Conservation (phyloP, 2,329 filamentous ascomycete genomes). For the Stachybotrys chlorohalonatus region DNA sequence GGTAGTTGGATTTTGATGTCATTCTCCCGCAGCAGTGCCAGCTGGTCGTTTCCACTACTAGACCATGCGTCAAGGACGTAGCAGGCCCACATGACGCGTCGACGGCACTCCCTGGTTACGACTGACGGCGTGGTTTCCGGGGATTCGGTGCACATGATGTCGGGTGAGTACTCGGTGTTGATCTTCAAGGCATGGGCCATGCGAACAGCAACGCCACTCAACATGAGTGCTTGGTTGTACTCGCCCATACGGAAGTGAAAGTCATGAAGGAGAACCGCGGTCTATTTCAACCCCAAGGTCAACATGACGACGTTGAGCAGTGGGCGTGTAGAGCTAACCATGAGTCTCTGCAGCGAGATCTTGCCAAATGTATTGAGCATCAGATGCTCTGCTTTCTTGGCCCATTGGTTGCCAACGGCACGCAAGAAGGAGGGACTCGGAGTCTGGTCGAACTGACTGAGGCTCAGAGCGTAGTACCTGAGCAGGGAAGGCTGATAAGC, state of each 20-base stretch:
- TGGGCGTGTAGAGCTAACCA: constrained; percentile 15
- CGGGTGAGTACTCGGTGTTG: constrained; percentile 25
- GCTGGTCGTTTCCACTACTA: constrained; percentile 27
- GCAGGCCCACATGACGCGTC: constrained; percentile 32
- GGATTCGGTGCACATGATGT: constrained; percentile 26
- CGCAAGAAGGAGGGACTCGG: constrained; percentile 19
- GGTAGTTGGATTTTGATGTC: constrained; percentile 32
- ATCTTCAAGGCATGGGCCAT: constrained; percentile 32
- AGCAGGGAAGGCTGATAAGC: not conserved
- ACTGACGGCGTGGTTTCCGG: constrained; percentile 21
- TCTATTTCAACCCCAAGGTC: constrained; percentile 13
- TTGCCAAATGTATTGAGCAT: constrained; percentile 28
- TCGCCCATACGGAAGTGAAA: constrained; percentile 29
- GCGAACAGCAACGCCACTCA: constrained; percentile 29
- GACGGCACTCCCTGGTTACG: constrained; percentile 26
- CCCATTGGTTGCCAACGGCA: constrained; percentile 27
- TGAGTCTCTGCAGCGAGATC: constrained; percentile 27
- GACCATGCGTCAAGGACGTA: constrained; percentile 32
- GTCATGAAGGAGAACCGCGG: constrained; percentile 28
- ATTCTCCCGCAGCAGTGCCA: constrained; percentile 27
- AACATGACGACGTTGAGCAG: not conserved
- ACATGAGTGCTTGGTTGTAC: constrained; percentile 29
- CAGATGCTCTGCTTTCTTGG: constrained; percentile 24
- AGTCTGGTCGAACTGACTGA: constrained; percentile 19
- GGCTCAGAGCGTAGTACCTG: constrained; percentile 23